Conservation (phyloP, 2,329 filamentous ascomycete species). For the Leptodontidium sp. region DNA sequence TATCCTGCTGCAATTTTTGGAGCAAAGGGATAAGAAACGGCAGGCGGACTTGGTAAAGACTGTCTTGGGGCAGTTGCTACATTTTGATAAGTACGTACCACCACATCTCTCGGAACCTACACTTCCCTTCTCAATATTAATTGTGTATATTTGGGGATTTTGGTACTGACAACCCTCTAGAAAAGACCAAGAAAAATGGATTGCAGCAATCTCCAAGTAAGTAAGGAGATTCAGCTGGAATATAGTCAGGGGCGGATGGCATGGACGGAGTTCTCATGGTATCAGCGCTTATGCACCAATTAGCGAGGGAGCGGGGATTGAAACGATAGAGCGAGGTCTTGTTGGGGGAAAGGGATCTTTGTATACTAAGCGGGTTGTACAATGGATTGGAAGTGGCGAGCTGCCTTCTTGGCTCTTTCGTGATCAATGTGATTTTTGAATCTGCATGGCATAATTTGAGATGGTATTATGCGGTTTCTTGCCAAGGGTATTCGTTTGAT, state of each 20-base stretch:
- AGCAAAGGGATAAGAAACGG: constrained; percentile 80
- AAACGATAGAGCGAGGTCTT: constrained; percentile 1
- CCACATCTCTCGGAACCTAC: neutral
- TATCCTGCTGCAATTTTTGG: constrained; percentile 81
- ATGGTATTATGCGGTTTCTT: too few species aligned
- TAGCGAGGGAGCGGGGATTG: constrained; percentile 8
- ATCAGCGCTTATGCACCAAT: neutral
- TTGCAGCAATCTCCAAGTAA: constrained; percentile 25
- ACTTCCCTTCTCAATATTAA: neutral
- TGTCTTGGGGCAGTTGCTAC: constrained; percentile 77
- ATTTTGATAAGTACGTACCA: constrained; percentile 74
- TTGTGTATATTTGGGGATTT: neutral
- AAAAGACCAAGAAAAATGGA: constrained; percentile 27
- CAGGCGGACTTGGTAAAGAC: constrained; percentile 76
- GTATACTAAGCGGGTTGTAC: constrained; percentile 16
- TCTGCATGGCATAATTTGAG: too few species aligned
- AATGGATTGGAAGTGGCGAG: neutral
- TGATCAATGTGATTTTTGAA: too few species aligned
- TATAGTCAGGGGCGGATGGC: neutral
- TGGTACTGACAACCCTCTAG: constrained; percentile 15
- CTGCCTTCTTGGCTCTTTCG: neutral
- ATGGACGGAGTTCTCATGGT: neutral
- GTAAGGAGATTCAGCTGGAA: neutral
- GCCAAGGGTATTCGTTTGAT: too few species aligned
- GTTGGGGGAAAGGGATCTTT: constrained; percentile 2